Percentiles rank a stretch among this genome's conserved stretches.
These are phyloP conservation scores for Glaciozyma martinii DNA, from an alignment of 768 basidiomycete genomes.

Conservation along the genomic window DNA sequence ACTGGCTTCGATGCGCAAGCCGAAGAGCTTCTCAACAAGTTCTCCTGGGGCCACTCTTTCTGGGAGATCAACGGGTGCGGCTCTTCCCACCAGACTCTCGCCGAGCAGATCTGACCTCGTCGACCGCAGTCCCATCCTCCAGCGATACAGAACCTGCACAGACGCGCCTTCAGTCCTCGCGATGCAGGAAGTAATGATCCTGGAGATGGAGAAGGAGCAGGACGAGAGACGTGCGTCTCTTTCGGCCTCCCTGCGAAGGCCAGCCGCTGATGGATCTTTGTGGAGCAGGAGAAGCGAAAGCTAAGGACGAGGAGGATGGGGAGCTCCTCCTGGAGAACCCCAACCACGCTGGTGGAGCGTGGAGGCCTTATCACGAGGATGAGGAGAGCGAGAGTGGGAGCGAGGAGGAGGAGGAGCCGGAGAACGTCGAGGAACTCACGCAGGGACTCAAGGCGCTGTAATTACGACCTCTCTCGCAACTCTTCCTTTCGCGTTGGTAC, in stretches of 20 bases:
- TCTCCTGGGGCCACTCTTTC: conserved; percentile 88
- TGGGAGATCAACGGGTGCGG: conserved; percentile 70
- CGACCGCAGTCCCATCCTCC: conserved; percentile 51
- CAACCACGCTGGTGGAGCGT: conserved; percentile 26
- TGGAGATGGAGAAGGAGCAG: conserved; percentile 40
- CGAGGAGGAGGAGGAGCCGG: conserved; percentile 22
- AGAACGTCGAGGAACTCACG: conserved; percentile 22
- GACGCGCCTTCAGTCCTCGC: conserved; percentile 53
- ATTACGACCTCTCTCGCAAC: no score
- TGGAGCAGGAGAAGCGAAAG: conserved; percentile 15
- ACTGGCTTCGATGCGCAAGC: conserved; percentile 77
- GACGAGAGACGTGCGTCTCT: conserved; percentile 25
- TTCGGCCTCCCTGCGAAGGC: no score
- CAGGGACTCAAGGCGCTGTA: neutral
- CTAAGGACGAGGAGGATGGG: conserved; percentile 21
- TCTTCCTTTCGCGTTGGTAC: no score
- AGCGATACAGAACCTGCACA: conserved; percentile 64
- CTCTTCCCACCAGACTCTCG: neutral
- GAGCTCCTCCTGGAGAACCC: conserved; percentile 33
- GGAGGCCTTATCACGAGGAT: conserved; percentile 24
- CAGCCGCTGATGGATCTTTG: neutral
- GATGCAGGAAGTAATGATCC: conserved; percentile 49
- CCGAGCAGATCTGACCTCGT: neutral
- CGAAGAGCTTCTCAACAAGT: conserved; percentile 63
- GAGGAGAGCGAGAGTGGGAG: conserved; percentile 12